phyloP scores from a whole-genome alignment of 441 rosid genomes.

The Isatis lusitanica region DNA sequence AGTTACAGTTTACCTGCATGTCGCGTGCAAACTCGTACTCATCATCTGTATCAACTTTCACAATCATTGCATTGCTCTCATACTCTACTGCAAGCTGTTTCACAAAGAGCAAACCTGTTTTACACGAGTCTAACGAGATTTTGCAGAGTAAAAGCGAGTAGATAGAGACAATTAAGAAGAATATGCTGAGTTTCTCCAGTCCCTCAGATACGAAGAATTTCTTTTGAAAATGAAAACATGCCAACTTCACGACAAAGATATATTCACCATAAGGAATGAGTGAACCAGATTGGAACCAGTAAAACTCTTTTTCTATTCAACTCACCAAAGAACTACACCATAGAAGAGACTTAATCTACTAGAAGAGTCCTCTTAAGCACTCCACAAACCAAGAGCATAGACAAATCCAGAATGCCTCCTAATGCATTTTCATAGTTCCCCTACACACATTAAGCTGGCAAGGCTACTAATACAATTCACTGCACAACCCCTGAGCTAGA shows the following conservation, averaged over 20 bases:
- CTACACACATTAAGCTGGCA: neutral
- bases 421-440: neutral
- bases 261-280: neutral
- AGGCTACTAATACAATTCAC: neutral
- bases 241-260: neutral
- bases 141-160: neutral
- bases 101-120: neutral
- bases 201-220: neutral
- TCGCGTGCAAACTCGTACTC: conserved; percentile 84
- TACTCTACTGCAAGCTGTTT: conserved; percentile 87
- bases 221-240: neutral
- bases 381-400: conserved; percentile 11
- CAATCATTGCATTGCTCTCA: conserved; percentile 72
- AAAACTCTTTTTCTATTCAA: neutral
- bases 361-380: neutral
- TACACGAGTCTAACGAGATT: neutral
- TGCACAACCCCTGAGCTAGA: neutral
- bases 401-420: conserved; percentile 5
- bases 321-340: neutral
- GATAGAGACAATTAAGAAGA: neutral
- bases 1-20: conserved; percentile 69
- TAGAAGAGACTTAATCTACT: neutral
- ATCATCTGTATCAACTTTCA: conserved; percentile 85
- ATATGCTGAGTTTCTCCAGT: neutral
- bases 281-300: neutral